These are phyloP conservation scores for Echites panduratus DNA, from an alignment of 257 asterid species.

Conservation along the genomic window DNA sequence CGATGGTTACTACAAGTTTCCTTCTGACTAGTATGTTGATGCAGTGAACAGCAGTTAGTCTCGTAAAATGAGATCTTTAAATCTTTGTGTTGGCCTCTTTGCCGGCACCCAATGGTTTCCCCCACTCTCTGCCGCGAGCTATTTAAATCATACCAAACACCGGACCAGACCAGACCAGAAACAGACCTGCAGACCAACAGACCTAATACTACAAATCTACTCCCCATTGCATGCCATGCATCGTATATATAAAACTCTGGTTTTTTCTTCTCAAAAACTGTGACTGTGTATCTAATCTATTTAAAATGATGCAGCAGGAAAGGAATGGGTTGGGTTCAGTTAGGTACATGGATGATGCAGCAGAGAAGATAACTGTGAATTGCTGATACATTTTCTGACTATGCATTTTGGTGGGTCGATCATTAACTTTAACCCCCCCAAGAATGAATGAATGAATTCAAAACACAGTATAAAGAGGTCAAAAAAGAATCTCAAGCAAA, in stretches of 20 bases:
- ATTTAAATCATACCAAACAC: neutral
- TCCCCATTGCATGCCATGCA: neutral
- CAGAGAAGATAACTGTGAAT: neutral
- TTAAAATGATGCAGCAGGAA: neutral
- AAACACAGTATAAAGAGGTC: neutral
- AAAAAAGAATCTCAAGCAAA: neutral
- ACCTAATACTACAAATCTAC: too few species aligned
- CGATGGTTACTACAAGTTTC: neutral
- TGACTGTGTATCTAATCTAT: too few species aligned
- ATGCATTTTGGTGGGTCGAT: neutral
- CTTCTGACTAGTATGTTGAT: slow-evolving; percentile 3
- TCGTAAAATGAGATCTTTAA: slow-evolving; percentile 10
- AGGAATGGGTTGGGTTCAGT: neutral
- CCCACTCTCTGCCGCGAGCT: slow-evolving; percentile 4
- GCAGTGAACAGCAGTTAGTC: slow-evolving; percentile 9
- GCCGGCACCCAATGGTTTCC: slow-evolving; percentile 19
- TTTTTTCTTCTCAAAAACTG: neutral
- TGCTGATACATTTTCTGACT: neutral
- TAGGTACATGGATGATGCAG: neutral
- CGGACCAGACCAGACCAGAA: neutral
- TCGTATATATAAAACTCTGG: neutral
- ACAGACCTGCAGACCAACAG: neutral
- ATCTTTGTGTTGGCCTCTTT: slow-evolving; percentile 10
- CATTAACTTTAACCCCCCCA: too few species aligned
- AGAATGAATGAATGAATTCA: too few species aligned